A percentile compares a stretch with the other conserved stretches of the same genome.
Conservation (phyloP, 1,284 basidiomycete genomes). For the Fomitopsis schrenkii region DNA sequence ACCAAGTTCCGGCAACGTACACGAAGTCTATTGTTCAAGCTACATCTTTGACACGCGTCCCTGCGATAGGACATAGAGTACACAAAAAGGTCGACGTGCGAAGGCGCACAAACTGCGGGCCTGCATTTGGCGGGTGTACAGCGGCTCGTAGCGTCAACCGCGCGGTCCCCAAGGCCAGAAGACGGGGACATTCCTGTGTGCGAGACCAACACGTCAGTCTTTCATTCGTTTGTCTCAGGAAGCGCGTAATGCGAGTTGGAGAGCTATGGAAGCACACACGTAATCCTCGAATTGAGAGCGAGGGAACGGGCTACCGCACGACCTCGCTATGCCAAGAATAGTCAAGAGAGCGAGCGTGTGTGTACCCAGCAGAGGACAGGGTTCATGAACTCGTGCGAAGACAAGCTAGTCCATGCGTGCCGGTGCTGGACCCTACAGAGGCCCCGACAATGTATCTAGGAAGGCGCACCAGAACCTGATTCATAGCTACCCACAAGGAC, state of each 20-base stretch:
- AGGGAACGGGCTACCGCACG: background rate
- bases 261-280: background rate
- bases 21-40: background rate
- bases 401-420: background rate
- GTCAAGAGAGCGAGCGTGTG: background rate
- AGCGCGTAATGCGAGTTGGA: background rate
- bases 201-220: conserved; percentile 3
- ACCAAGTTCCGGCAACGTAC: background rate
- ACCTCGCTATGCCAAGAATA: background rate
- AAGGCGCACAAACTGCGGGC: background rate
- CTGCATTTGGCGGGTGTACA: background rate
- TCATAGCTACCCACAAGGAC: background rate
- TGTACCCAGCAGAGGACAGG: background rate
- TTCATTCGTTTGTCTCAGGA: background rate
- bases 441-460: background rate
- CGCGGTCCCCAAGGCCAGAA: conserved; percentile 34
- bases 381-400: background rate
- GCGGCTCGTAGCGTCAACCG: conserved; percentile 2
- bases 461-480: background rate
- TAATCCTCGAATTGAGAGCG: conserved; percentile 2
- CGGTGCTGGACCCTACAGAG: background rate
- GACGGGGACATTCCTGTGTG: conserved; percentile 28
- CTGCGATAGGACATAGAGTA: background rate
- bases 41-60: background rate
- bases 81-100: background rate